Conservation (phyloP, 257 asterid genomes). For the Marsdenia floribunda region DNA sequence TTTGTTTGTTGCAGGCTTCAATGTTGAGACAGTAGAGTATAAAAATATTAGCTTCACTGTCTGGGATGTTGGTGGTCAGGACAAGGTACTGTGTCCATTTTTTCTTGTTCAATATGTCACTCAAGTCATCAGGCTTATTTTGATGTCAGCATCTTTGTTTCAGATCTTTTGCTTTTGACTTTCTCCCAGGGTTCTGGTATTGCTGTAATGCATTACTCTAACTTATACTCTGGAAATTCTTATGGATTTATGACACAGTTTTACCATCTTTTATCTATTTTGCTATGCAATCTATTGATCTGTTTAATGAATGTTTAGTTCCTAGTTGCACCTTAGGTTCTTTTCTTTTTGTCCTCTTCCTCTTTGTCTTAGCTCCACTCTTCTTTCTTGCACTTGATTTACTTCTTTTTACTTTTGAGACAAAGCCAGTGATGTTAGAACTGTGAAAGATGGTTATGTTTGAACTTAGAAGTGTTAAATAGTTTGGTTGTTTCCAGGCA, state of each 20-base stretch:
- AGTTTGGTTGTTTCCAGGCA: not conserved
- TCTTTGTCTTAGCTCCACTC: too few species aligned
- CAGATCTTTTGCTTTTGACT: not conserved
- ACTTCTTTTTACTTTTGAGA: not conserved
- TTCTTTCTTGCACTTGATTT: not conserved
- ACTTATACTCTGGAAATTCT: not conserved
- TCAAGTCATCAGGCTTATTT: not conserved
- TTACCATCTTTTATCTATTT: not conserved
- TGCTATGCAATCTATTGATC: not conserved
- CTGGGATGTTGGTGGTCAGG: conserved; percentile 43
- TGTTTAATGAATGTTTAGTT: not conserved
- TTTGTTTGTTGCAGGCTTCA: conserved; percentile 21
- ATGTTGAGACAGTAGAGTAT: conserved; percentile 37
- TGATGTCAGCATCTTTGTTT: not conserved
- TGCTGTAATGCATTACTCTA: not conserved
- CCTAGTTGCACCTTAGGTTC: not conserved
- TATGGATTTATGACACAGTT: not conserved
- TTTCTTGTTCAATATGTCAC: not conserved
- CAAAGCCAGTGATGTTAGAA: not conserved
- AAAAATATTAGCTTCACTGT: conserved; percentile 41
- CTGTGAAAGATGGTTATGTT: not conserved
- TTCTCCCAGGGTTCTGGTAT: not conserved
- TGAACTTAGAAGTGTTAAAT: not conserved
- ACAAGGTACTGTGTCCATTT: conserved; percentile 20
- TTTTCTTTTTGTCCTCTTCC: not conserved